A percentile compares a stretch with the other conserved stretches of the same genome.
Evolutionary conservation across 2,329 filamentous ascomycete species (phyloP).

Genomic region (Colletotrichum orbiculare): DNA sequence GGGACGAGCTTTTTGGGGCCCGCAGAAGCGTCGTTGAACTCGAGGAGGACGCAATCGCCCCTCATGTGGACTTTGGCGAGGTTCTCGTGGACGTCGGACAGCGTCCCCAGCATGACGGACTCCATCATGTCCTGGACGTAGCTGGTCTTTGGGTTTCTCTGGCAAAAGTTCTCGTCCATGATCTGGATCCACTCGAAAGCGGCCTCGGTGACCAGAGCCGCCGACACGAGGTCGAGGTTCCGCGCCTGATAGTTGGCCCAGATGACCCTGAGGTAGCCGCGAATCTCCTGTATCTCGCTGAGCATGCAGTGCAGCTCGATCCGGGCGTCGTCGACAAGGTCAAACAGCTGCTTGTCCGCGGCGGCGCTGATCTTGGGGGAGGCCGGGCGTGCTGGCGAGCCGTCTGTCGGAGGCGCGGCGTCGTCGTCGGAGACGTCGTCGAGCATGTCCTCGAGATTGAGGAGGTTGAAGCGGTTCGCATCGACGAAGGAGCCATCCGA

Average conservation of each 20-base stretch:
- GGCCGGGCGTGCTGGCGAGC: too few relatives aligned
- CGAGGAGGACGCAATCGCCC: neutral
- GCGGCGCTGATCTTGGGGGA: too few relatives aligned
- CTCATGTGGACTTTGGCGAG: neutral
- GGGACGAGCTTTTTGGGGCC: too few relatives aligned
- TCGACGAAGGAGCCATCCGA: neutral
- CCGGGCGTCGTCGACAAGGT: slow-evolving; percentile 3
- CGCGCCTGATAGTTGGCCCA: neutral
- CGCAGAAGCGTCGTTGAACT: too few relatives aligned
- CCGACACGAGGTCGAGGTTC: neutral
- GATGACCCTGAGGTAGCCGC: neutral
- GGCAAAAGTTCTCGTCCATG: slow-evolving; percentile 3
- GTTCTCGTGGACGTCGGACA: neutral
- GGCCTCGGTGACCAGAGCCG: neutral
- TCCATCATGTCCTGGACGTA: neutral
- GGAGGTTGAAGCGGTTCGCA: neutral
- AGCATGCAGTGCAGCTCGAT: slow-evolving; percentile 3
- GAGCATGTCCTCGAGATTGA: neutral
- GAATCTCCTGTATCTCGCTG: neutral
- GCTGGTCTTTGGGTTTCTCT: neutral
- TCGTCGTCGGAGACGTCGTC: neutral
- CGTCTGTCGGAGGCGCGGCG: neutral
- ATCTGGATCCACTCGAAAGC: slow-evolving; percentile 3
- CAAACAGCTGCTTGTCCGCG: neutral
- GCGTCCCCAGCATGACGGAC: neutral